Base-by-base conservation (phyloP, 257 asterid genomes). In the Schizonepeta tenuifolia region DNA sequence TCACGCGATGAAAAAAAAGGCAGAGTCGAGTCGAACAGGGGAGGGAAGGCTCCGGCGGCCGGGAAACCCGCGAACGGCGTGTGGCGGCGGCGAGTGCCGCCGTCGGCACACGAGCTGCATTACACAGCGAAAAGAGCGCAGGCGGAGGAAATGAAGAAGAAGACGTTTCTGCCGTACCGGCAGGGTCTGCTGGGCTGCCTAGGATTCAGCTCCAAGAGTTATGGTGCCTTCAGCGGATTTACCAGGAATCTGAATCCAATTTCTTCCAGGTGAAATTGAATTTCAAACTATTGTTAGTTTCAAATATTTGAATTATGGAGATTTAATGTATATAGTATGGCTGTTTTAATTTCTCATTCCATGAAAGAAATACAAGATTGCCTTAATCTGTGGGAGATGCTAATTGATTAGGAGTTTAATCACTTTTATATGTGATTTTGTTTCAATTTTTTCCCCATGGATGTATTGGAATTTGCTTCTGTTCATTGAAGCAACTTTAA, bases 111-210 rank as follows among this genome's bases (percentile, higher is more conserved):
- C 76, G 99, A 90, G 78, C 31, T 92, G 86, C 96, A 89, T 73
- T 95, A 95, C 84, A 89, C 96, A 0, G 81, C 94, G 1, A 86
- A 90, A 70, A 78, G 98, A 75, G 98, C 97, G 55, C 97, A 95
- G 65, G 93, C 99, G 46, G 99, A 92, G 83, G 99, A 95, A 86
- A 81, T 95, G 97, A 92, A 90, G 96, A 95, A 80, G 77, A 92
- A 90, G 90, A 95, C 99, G 35, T 95, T 84, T 74, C 82, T 95
- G 76, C 99, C 99, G 2, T 95, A 95, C 73, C 54, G 92, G 70
- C 97, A 88, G 71, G 98, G 99, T 4, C 72, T 95, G 62, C 81
- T 95, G 12, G 99, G 98, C 5, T 95, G 98, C 83, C 79, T 95
- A 55, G 99, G 98, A 1, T 92, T 95, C 77, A 90, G 94, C 58